Conservation (phyloP, 257 asterid genomes). For the Forsythia viridissima region DNA sequence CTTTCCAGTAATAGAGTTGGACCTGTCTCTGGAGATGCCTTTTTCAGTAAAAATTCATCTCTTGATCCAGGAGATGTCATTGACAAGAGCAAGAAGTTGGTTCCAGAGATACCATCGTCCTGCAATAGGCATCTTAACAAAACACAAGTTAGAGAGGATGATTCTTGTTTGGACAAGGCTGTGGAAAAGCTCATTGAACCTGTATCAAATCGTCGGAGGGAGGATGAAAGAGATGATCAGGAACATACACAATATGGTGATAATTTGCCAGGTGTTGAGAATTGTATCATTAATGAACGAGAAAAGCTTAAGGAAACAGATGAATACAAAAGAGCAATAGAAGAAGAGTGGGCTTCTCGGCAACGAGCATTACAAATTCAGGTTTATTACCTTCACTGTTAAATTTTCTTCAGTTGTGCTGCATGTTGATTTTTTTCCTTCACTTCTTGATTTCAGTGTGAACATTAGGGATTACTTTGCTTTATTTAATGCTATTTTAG, state of each 20-base stretch:
- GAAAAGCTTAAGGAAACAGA: conserved; percentile 90
- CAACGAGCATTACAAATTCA: conserved; percentile 60
- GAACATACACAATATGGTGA: conserved; percentile 22
- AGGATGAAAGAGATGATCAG: conserved; percentile 30
- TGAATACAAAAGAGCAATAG: conserved; percentile 71
- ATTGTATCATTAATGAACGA: conserved; percentile 46
- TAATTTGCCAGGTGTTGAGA: conserved; percentile 18
- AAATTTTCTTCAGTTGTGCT: conserved; percentile 13
- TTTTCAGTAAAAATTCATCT: conserved; percentile 11
- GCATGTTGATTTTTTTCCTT: not conserved
- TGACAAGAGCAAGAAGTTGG: conserved; percentile 9
- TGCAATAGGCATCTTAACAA: conserved; percentile 9
- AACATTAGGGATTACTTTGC: not conserved
- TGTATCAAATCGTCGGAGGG: conserved; percentile 18
- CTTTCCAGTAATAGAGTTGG: conserved; percentile 18
- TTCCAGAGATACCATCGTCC: conserved; percentile 21
- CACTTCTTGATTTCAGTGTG: not conserved
- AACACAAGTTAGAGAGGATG: conserved; percentile 21
- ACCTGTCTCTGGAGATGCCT: conserved; percentile 22
- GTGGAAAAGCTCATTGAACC: conserved; percentile 17
- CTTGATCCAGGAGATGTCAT: conserved; percentile 13
- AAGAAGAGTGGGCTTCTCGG: conserved; percentile 84
- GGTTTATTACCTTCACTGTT: conserved; percentile 42
- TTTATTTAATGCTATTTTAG: not conserved
- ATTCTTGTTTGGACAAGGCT: not conserved